A percentile compares a stretch with the other conserved stretches of the same genome.
phyloP scores from a whole-genome alignment of 371 early-diverging fungal species.

The Encephalitozoon romaleae region DNA sequence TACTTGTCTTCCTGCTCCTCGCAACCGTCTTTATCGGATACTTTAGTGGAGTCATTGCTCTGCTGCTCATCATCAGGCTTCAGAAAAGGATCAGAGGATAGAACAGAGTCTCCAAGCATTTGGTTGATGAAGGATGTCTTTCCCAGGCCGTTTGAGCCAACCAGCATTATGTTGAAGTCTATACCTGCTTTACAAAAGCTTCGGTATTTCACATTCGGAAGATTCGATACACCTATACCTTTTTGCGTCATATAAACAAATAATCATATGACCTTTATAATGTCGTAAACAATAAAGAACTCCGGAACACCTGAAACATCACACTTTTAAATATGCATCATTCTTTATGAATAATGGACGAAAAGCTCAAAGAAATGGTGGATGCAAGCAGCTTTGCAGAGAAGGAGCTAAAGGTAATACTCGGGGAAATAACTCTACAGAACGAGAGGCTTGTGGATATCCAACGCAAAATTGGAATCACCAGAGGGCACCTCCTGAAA shows the following conservation, averaged over 20 bases:
- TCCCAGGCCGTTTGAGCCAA: constrained; percentile 67
- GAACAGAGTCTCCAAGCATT: constrained; percentile 67
- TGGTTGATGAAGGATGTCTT: constrained; percentile 67
- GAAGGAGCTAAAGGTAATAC: constrained; percentile 10
- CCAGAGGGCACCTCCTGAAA: background rate
- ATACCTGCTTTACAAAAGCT: constrained; percentile 82
- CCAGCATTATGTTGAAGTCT: constrained; percentile 85
- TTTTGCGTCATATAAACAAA: constrained; percentile 36
- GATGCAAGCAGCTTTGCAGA: constrained; percentile 27
- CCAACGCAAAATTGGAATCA: constrained; percentile 23
- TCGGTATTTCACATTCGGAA: constrained; percentile 90
- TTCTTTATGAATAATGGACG: background rate
- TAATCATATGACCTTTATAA: background rate
- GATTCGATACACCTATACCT: constrained; percentile 79
- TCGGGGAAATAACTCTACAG: constrained; percentile 26
- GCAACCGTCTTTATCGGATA: background rate
- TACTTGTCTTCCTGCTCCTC: background rate
- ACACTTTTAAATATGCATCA: background rate
- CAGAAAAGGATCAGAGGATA: constrained; percentile 4
- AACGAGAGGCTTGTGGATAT: constrained; percentile 36
- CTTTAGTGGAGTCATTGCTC: background rate
- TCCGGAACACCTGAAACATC: background rate
- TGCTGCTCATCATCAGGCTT: background rate
- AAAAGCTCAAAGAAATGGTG: constrained; percentile 29
- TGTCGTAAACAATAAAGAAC: background rate